These are phyloP conservation scores for Nasturtium officinale DNA, from an alignment of 345 rosid genomes.

Conservation along the genomic window DNA sequence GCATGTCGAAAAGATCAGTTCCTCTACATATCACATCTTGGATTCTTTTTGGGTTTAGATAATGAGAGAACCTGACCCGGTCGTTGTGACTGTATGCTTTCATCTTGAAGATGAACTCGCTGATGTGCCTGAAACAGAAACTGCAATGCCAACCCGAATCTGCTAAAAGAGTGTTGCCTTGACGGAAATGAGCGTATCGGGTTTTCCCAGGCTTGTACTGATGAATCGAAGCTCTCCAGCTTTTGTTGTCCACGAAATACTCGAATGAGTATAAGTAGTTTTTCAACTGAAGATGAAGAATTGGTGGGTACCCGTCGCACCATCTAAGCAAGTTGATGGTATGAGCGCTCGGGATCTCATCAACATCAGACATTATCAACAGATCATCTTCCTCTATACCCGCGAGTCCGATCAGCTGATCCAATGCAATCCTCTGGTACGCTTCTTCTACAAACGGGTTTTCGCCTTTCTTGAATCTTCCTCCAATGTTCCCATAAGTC, in stretches of 20 bases:
- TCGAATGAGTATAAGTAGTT: conserved; percentile 89
- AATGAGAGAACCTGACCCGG: conserved; percentile 85
- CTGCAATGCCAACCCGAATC: conserved; percentile 99
- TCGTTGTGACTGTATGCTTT: conserved; percentile 93
- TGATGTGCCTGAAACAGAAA: conserved; percentile 82
- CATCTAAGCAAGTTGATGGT: conserved; percentile 86
- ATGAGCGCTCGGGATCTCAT: conserved; percentile 94
- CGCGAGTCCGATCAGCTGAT: conserved; percentile 75
- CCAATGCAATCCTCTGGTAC: conserved; percentile 85
- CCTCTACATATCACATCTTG: conserved; percentile 90
- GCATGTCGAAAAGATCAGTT: conserved; percentile 79
- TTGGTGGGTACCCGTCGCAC: conserved; percentile 79
- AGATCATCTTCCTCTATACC: conserved; percentile 92
- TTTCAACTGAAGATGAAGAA: conserved; percentile 86
- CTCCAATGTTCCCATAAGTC: conserved; percentile 80
- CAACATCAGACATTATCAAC: conserved; percentile 95
- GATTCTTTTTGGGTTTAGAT: conserved; percentile 71
- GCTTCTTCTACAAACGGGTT: conserved; percentile 96
- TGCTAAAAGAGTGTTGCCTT: conserved; percentile 63
- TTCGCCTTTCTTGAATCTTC: conserved; percentile 80
- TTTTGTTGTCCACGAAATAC: conserved; percentile 64
- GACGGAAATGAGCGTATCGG: conserved; percentile 83
- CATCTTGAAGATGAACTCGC: conserved; percentile 89
- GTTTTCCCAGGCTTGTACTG: conserved; percentile 64
- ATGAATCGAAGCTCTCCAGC: conserved; percentile 96